Conservation (phyloP, 2,329 filamentous ascomycete species). For the Trichophyton mentagrophytes region DNA sequence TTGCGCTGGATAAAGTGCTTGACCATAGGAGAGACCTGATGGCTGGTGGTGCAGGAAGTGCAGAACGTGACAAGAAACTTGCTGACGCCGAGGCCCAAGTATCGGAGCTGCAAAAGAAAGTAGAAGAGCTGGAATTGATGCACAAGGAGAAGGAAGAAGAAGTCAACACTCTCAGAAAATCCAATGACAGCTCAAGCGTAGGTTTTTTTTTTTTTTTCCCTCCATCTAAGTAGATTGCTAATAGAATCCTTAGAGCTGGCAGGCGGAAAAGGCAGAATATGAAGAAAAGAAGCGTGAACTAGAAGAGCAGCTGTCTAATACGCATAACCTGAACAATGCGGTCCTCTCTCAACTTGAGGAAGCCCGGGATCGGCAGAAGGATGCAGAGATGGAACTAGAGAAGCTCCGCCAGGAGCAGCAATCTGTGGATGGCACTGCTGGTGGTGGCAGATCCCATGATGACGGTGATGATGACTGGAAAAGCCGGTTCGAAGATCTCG, state of each 20-base stretch:
- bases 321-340: constrained; percentile 64
- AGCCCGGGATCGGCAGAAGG: constrained; percentile 54
- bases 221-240: constrained; percentile 1
- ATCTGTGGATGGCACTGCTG: not conserved
- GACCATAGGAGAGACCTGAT: constrained; percentile 33
- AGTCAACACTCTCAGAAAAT: constrained; percentile 46
- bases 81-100: constrained; percentile 72
- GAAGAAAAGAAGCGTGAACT: constrained; percentile 49
- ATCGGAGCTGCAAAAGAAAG: constrained; percentile 57
- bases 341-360: constrained; percentile 67
- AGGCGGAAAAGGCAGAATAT: constrained; percentile 56
- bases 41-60: constrained; percentile 36
- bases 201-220: constrained; percentile 9
- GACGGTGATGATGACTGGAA: constrained; percentile 42
- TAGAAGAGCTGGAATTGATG: constrained; percentile 57
- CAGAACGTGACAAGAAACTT: constrained; percentile 54
- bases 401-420: constrained; percentile 5
- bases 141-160: constrained; percentile 61
- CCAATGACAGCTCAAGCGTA: constrained; percentile 42
- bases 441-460: not conserved
- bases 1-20: constrained; percentile 44
- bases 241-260: constrained; percentile 19
- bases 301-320: constrained; percentile 61
- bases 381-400: constrained; percentile 48
- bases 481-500: constrained; percentile 45